Evolutionary conservation across 257 asterid genomes (phyloP), one percentile per base, ranked within the genome.

Genomic region (Prunella vulgaris): DNA sequence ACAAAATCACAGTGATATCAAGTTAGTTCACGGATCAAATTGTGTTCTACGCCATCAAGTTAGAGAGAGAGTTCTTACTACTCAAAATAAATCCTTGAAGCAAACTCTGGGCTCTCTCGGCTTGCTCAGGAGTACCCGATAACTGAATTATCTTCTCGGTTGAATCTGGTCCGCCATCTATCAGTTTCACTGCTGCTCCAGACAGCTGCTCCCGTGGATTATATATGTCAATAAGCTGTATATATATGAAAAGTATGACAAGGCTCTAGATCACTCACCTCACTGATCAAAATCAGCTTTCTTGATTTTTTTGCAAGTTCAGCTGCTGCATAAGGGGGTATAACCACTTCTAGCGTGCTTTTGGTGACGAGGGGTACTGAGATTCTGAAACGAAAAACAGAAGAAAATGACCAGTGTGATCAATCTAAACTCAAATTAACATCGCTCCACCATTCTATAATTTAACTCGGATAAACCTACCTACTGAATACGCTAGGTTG

Each of bases 41-140:
- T 37, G 6, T 37, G 5, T 53, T 18, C 30, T 15, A 58, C 25
- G 57, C 13, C 56, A 27, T 72, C 68, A 40, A 18, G 60, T 40
- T 40, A 22, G 65, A 22, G 73, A 61, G 22, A 15, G 69, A 42
- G 81, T 60, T 81, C 88, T 82, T 84, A 93, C 98, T 87, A 87
- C 95, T 93, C 78, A 88, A 80, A 76, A 93, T 90, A 73, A 93
- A 93, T 44, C 98, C 97, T 81, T 93, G 95, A 79, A 93, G 98
- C 83, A 93, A 69, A 83, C 96, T 90, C 83, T 93, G 95, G 71
- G 98, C 98, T 77, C 88, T 87, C 84, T 93, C 97, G 1, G 99
- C 85, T 83, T 93, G 99, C 78, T 93, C 99, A 14, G 90, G 92
- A 12, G 93, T 88, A 13, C 97, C 99, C 6, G 96, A 85, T 85